Conservation (phyloP, 192 early-diverging fungal species). For the Coemansia sp. region DNA sequence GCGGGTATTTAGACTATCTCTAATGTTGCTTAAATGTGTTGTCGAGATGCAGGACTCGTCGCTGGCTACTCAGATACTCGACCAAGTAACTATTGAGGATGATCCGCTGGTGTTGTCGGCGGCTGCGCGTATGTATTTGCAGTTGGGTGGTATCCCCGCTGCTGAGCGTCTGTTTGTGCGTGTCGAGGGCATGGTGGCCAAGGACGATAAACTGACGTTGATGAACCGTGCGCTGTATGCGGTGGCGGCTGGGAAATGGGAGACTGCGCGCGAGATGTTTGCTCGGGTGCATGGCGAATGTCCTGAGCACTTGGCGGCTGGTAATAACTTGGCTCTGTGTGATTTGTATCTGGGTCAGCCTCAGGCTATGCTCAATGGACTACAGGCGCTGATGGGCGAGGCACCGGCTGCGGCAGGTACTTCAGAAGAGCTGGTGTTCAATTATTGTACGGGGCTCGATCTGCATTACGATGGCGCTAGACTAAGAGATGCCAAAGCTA, state of each 20-base stretch:
- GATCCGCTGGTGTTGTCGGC: slow-evolving; percentile 35
- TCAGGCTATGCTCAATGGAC: slow-evolving; percentile 28
- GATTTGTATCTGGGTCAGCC: slow-evolving; percentile 48
- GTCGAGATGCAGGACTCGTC: slow-evolving; percentile 17
- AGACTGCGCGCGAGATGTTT: slow-evolving; percentile 26
- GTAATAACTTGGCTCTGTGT: slow-evolving; percentile 42
- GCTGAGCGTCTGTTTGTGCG: slow-evolving; percentile 28
- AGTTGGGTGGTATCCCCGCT: slow-evolving; percentile 29
- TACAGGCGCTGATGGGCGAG: slow-evolving; percentile 32
- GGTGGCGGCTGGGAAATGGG: slow-evolving; percentile 37
- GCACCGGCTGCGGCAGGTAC: slow-evolving; percentile 38
- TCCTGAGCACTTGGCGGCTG: slow-evolving; percentile 24
- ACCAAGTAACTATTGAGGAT: neutral
- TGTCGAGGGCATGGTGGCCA: slow-evolving; percentile 10
- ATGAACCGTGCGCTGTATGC: slow-evolving; percentile 47
- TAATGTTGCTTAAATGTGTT: slow-evolving; percentile 18
- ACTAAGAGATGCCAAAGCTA: slow-evolving; percentile 34
- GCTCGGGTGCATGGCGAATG: neutral
- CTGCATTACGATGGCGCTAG: slow-evolving; percentile 36
- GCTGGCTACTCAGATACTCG: slow-evolving; percentile 14
- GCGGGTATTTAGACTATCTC: slow-evolving; percentile 21
- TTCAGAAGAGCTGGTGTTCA: slow-evolving; percentile 39
- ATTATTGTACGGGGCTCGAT: slow-evolving; percentile 51
- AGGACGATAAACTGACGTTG: slow-evolving; percentile 19
- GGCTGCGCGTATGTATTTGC: slow-evolving; percentile 32